Percentiles rank a stretch among this genome's conserved stretches.
Conservation (phyloP, 2,329 filamentous ascomycete species). For the Cryphonectria naterciae region DNA sequence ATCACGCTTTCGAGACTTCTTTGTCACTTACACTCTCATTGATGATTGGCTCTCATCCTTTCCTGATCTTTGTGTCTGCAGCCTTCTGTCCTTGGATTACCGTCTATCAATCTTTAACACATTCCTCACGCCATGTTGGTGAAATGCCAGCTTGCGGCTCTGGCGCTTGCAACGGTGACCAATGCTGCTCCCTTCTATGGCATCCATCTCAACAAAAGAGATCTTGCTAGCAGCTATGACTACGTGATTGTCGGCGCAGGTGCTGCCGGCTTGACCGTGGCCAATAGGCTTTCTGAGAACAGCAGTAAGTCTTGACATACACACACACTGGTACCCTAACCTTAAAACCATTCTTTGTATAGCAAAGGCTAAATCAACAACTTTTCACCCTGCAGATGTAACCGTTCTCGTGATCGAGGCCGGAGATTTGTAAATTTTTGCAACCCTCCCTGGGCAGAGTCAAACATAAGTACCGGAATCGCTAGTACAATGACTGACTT, state of each 20-base stretch:
- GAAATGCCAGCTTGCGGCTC: conserved; percentile 6
- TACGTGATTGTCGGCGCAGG: conserved; percentile 27
- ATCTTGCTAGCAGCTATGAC: conserved; percentile 24
- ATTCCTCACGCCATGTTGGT: conserved; percentile 9
- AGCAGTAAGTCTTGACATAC: conserved; percentile 17
- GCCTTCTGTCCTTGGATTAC: conserved; percentile 6
- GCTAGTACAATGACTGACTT: conserved; percentile 9
- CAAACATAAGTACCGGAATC: conserved; percentile 6
- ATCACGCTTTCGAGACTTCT: not conserved
- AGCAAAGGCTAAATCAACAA: conserved; percentile 16
- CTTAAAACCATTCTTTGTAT: not conserved
- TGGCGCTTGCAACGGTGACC: conserved; percentile 10
- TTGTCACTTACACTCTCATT: not conserved
- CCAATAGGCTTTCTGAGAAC: conserved; percentile 36
- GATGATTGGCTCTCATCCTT: not conserved
- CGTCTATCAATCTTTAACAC: not conserved
- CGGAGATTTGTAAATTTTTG: conserved; percentile 23
- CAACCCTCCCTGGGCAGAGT: conserved; percentile 15
- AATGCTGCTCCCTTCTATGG: conserved; percentile 22
- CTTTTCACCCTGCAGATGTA: conserved; percentile 24
- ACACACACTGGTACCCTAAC: not conserved
- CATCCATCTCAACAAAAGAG: conserved; percentile 5
- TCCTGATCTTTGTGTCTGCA: not conserved
- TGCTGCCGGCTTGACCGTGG: conserved; percentile 33
- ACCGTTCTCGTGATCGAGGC: conserved; percentile 39